Percentiles rank a stretch among this genome's conserved stretches.
Conservation (phyloP, 2,329 filamentous ascomycete species). For the Diaporthe citriasiana region DNA sequence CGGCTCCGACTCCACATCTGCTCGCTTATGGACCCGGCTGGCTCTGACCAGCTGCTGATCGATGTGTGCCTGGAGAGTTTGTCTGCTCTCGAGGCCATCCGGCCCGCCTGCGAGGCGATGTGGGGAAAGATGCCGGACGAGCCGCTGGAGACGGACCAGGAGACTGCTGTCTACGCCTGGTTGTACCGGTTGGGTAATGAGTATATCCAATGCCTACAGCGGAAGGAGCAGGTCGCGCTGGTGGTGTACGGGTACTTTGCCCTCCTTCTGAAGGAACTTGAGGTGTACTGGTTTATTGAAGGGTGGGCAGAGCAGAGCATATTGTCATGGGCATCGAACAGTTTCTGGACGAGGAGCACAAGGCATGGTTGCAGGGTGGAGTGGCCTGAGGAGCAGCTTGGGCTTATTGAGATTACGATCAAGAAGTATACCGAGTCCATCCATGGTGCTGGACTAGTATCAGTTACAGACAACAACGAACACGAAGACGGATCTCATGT, state of each 20-base stretch:
- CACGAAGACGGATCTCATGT: too few species aligned
- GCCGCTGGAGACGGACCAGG: constrained; percentile 8
- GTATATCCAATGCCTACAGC: neutral
- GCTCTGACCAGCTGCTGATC: neutral
- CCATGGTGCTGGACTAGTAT: neutral
- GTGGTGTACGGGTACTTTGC: constrained; percentile 5
- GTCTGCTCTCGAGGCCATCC: constrained; percentile 1
- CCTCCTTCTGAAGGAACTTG: neutral
- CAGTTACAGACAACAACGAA: neutral
- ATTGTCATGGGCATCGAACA: neutral
- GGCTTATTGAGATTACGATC: neutral
- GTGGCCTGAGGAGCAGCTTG: constrained; percentile 24
- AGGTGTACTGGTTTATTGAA: constrained; percentile 10
- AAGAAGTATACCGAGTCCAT: constrained; percentile 21
- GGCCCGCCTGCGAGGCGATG: neutral
- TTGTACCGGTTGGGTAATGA: neutral
- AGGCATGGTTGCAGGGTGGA: constrained; percentile 14
- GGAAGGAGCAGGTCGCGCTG: constrained; percentile 19
- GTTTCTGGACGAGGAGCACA: constrained; percentile 15
- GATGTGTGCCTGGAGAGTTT: neutral
- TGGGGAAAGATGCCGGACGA: constrained; percentile 15
- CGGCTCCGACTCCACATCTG: neutral
- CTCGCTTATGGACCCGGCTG: neutral
- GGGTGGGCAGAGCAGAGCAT: constrained; percentile 18
- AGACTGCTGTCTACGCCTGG: neutral